Conservation (phyloP, 176 grass and related monocot species). For the Rhipidocladum racemiflorum region DNA sequence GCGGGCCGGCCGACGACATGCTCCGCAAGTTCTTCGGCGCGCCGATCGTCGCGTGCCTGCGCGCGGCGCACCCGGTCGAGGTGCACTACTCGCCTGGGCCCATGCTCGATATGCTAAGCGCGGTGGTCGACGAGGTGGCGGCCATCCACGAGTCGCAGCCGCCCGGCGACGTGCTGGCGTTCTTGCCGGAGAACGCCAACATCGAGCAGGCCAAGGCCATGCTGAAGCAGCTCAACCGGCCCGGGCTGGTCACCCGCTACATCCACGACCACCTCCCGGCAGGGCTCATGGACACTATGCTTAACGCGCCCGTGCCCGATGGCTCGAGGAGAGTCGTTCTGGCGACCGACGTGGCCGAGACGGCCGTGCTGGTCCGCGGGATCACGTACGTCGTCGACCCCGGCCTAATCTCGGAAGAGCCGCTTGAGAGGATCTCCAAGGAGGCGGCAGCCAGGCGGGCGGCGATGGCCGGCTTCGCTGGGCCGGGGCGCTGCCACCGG, state of each 20-base stretch:
- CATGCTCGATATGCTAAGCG: slow-evolving; percentile 5
- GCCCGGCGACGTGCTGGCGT: slow-evolving; percentile 33
- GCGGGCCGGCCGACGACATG: neutral
- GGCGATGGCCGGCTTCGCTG: neutral
- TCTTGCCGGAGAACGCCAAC: slow-evolving; percentile 6
- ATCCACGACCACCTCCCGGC: slow-evolving; percentile 19
- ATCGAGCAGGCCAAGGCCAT: neutral
- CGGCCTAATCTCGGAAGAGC: slow-evolving; percentile 16
- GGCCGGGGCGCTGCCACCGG: slow-evolving; percentile 1
- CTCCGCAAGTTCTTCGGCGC: slow-evolving; percentile 22
- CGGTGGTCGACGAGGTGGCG: slow-evolving; percentile 2
- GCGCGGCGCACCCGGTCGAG: neutral
- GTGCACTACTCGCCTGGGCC: slow-evolving; percentile 11
- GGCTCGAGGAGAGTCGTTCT: slow-evolving; percentile 28
- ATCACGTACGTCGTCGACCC: slow-evolving; percentile 30
- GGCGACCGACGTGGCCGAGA: slow-evolving; percentile 35
- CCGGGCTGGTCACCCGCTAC: neutral
- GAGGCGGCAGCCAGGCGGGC: neutral
- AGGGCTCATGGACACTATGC: neutral
- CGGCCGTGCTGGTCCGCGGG: slow-evolving; percentile 8
- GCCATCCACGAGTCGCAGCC: slow-evolving; percentile 3
- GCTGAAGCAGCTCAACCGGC: neutral
- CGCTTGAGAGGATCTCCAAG: slow-evolving; percentile 16
- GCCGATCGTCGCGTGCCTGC: slow-evolving; percentile 3
- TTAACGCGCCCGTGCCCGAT: neutral